Evolutionary conservation across 768 basidiomycete species (phyloP), one percentile per base, ranked within the genome.

Genomic region (Daedaleopsis sinensis): DNA sequence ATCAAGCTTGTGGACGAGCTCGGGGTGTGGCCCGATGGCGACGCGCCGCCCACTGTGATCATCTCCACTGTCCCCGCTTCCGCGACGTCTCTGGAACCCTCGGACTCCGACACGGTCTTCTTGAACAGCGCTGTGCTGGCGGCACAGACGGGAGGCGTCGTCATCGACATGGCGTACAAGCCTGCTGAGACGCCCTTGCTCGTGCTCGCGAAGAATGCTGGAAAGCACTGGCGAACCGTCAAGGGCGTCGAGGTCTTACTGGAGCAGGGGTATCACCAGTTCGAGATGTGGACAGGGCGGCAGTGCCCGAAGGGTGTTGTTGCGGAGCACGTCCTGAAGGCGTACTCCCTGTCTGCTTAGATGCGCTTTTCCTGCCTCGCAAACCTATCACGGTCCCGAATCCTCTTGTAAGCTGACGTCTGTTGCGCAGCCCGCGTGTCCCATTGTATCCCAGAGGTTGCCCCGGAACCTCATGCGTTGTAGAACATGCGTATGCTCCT

Each of bases 161-260:
- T 95, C 12, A 81, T 98, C 12, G 97, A 99, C 67, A 91, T 97
- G 90, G 94, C 96, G 19, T 98, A 98, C 73, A 89, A 89, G 67
- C 97, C 96, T 0, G 84, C 88, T 3, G 82, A 86, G 66, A 98
- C 96, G 15, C 89, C 95, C 0, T 73, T 99, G 57, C 75, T 98
- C 24, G 71, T 73, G 55, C 74, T 96, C 15, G 95, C 93, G 5
- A 79, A 81, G 66, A 68, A 72, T 42, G 75, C 71, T 23, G 78
- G 63, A 19, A 59, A 72, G 32, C 78, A 82, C 37, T 96, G 95
- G 95, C 78, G 73, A 11, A 75, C 78, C 5, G 89, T 94, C n/a
- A 81, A 81, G 52, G 95, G 96, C 0, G 76, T 96, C 11, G 90
- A 94, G 66, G 89, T 96, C 52, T 76, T 98, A 51, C 78, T 97